These are phyloP conservation scores for Pythium volutum DNA, from an alignment of 352 stramenopile genomes.

Conservation along the genomic window DNA sequence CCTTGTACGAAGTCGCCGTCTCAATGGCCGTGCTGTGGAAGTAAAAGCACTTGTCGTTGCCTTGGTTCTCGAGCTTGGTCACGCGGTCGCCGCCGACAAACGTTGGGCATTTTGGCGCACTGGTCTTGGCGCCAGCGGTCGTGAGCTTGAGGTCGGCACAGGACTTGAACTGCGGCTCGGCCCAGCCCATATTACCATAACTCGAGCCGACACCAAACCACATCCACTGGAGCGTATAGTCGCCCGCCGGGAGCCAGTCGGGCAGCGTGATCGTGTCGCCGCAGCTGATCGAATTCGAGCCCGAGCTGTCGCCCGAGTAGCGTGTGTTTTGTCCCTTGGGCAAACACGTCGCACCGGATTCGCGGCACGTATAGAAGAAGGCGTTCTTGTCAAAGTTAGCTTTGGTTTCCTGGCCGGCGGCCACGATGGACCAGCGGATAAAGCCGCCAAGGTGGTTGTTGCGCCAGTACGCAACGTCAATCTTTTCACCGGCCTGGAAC, in stretches of 20 bases:
- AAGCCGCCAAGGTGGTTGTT: conserved; percentile 36
- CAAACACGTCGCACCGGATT: conserved; percentile 24
- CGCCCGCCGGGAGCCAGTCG: conserved; percentile 13
- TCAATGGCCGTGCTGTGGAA: conserved; percentile 21
- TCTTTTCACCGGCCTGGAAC: conserved; percentile 17
- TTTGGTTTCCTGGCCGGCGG: conserved; percentile 23
- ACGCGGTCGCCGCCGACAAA: conserved; percentile 24
- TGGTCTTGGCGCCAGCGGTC: neutral
- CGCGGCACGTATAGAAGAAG: conserved; percentile 31
- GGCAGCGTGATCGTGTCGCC: conserved; percentile 23
- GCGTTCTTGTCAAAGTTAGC: conserved; percentile 22
- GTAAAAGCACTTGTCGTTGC: conserved; percentile 25
- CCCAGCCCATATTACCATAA: conserved; percentile 18
- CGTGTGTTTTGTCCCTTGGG: conserved; percentile 12
- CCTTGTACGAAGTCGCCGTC: conserved; percentile 10
- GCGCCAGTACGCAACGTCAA: conserved; percentile 29
- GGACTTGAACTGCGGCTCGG: conserved; percentile 20
- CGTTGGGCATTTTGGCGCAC: conserved; percentile 10
- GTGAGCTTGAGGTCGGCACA: conserved; percentile 24
- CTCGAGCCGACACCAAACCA: conserved; percentile 20
- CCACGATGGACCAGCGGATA: conserved; percentile 29
- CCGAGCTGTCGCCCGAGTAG: conserved; percentile 15
- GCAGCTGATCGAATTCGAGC: conserved; percentile 17
- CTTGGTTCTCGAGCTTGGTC: conserved; percentile 18
- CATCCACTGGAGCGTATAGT: conserved; percentile 25